A percentile compares a stretch with the other conserved stretches of the same genome.
phyloP scores from a whole-genome alignment of 148 eudicot species.

The Nyssa sinensis region DNA sequence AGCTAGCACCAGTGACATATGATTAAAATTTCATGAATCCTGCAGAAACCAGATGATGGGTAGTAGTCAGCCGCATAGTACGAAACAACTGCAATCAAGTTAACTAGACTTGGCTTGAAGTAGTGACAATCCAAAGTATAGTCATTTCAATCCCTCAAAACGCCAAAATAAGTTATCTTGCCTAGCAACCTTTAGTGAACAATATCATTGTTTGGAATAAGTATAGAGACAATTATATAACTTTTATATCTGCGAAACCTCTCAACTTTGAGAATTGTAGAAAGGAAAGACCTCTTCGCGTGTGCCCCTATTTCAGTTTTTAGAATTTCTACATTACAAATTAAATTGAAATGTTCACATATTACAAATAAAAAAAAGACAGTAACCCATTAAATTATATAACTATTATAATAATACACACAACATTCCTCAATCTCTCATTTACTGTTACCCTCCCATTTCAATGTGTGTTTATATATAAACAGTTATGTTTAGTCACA shows the following conservation, averaged over 20 bases:
- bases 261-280: not conserved
- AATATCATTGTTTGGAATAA: not conserved
- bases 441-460: too few species aligned
- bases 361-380: too few species aligned
- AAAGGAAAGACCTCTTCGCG: too few species aligned
- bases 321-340: too few species aligned
- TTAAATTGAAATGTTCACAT: too few species aligned
- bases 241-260: not conserved
- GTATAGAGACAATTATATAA: not conserved
- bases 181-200: not conserved
- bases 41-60: slow-evolving; percentile 15
- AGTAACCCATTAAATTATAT: too few species aligned
- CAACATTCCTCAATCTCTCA: too few species aligned
- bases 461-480: too few species aligned
- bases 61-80: slow-evolving; percentile 6
- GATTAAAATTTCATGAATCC: not conserved
- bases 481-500: too few species aligned
- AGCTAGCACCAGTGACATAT: not conserved
- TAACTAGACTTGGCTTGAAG: not conserved
- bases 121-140: not conserved
- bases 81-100: not conserved
- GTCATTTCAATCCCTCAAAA: not conserved
- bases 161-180: not conserved
- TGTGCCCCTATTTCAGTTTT: too few species aligned
- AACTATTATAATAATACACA: too few species aligned